Conservation (phyloP, 2,329 filamentous ascomycete genomes). For the Colletotrichum theobromicola region DNA sequence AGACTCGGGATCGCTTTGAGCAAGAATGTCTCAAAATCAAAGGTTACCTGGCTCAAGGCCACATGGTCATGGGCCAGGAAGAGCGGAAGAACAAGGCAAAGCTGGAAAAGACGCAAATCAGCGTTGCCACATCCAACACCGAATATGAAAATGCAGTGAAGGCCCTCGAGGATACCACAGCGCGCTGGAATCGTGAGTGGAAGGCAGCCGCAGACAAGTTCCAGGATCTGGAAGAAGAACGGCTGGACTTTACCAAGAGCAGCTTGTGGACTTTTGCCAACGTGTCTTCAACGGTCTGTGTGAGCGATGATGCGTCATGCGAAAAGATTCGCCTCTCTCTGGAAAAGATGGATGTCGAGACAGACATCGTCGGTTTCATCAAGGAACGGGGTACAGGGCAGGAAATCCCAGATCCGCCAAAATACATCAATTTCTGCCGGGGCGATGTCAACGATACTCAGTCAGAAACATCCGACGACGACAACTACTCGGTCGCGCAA, state of each 20-base stretch:
- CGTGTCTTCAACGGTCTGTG: slow-evolving; percentile 94
- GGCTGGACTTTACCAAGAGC: slow-evolving; percentile 96
- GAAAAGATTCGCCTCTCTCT: slow-evolving; percentile 94
- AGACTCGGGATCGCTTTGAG: slow-evolving; percentile 93
- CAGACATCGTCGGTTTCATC: slow-evolving; percentile 91
- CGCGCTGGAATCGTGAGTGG: slow-evolving; percentile 97
- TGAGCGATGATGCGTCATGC: slow-evolving; percentile 95
- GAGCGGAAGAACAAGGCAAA: slow-evolving; percentile 99
- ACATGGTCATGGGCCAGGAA: slow-evolving; percentile 99
- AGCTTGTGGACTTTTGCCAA: slow-evolving; percentile 99
- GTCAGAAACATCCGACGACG: slow-evolving; percentile 86
- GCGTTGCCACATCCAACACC: slow-evolving; percentile 85
- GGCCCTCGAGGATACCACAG: slow-evolving; percentile 91
- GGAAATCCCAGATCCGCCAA: slow-evolving; percentile 95
- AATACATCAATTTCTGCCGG: slow-evolving; percentile 98
- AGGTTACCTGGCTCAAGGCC: slow-evolving; percentile 95
- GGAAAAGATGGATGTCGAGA: slow-evolving; percentile 96
- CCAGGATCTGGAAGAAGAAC: slow-evolving; percentile 96
- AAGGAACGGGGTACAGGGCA: slow-evolving; percentile 88
- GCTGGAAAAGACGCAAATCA: slow-evolving; percentile 97
- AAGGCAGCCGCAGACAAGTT: slow-evolving; percentile 98
- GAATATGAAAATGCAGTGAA: slow-evolving; percentile 96
- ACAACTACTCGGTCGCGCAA: slow-evolving; percentile 91
- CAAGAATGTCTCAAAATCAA: slow-evolving; percentile 99
- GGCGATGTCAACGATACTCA: slow-evolving; percentile 82